A percentile compares a stretch with the other conserved stretches of the same genome.
phyloP scores from a whole-genome alignment of 352 stramenopile genomes.

The Thalassiosira exigua region DNA sequence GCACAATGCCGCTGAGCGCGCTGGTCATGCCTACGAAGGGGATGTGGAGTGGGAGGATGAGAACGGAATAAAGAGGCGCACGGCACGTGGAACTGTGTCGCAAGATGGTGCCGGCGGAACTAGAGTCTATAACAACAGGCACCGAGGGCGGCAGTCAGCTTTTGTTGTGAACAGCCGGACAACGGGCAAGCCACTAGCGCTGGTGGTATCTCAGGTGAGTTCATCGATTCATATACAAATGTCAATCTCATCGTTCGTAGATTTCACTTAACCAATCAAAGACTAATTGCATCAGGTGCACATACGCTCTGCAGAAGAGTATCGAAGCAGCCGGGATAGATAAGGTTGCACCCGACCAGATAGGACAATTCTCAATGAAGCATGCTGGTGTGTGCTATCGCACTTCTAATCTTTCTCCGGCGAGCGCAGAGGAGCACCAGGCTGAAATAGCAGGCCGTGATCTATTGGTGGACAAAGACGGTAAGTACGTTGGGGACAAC shows the following conservation, averaged over 20 bases:
- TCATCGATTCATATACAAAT: background rate
- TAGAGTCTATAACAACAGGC: background rate
- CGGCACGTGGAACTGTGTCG: background rate
- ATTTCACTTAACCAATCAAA: too few species aligned
- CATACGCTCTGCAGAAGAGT: too few species aligned
- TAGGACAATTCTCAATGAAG: too few species aligned
- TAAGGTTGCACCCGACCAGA: too few species aligned
- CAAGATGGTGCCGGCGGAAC: background rate
- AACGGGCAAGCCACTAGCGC: conserved; percentile 7
- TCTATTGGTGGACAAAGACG: too few species aligned
- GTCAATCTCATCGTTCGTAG: background rate
- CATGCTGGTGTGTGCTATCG: too few species aligned
- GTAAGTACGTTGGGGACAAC: too few species aligned
- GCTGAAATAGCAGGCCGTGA: too few species aligned
- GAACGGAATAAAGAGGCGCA: background rate
- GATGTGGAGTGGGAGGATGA: background rate
- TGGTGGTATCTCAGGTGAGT: conserved; percentile 12
- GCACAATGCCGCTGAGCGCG: background rate
- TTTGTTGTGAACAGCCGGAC: conserved; percentile 16
- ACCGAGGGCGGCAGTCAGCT: background rate
- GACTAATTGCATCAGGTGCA: too few species aligned
- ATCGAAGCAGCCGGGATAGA: too few species aligned
- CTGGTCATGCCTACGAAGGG: background rate
- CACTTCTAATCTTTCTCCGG: too few species aligned
- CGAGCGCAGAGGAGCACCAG: too few species aligned